Percentiles rank a stretch among this genome's conserved stretches.
Conservation (phyloP, 305 asterid species). For the Fraxinus sp. region DNA sequence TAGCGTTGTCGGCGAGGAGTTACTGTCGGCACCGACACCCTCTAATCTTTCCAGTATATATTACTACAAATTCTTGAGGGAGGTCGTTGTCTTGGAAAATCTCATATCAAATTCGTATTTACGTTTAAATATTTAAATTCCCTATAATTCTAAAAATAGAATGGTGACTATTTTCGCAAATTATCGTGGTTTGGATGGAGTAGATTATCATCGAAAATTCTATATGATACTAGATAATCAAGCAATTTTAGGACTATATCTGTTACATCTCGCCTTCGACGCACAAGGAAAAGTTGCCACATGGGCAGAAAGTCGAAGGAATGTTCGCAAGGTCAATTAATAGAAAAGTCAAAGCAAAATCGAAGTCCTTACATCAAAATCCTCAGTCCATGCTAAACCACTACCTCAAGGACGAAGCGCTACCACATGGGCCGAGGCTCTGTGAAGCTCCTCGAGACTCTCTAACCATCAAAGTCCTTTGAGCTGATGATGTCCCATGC, state of each 20-base stretch:
- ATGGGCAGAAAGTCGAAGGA: no score
- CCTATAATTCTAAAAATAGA: background rate
- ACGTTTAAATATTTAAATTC: background rate
- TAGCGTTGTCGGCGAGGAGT: slow-evolving; percentile 33
- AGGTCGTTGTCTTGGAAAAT: background rate
- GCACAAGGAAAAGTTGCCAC: no score
- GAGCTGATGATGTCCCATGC: no score
- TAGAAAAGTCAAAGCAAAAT: no score
- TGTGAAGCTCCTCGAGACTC: no score
- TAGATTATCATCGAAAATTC: background rate
- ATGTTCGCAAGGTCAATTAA: no score
- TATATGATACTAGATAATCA: background rate
- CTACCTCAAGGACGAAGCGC: no score
- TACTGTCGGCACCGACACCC: slow-evolving; percentile 48
- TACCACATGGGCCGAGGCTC: no score
- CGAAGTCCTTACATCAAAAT: no score
- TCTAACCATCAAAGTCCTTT: no score
- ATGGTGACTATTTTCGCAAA: background rate
- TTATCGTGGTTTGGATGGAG: background rate
- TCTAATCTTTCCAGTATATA: slow-evolving; percentile 21
- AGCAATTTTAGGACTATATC: background rate
- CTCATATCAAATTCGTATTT: background rate
- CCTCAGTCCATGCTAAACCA: no score
- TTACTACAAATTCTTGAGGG: background rate
- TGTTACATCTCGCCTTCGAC: no score